Base-by-base conservation (phyloP, 495 filamentous ascomycete genomes). In the Polyplosphaeria fusca region DNA sequence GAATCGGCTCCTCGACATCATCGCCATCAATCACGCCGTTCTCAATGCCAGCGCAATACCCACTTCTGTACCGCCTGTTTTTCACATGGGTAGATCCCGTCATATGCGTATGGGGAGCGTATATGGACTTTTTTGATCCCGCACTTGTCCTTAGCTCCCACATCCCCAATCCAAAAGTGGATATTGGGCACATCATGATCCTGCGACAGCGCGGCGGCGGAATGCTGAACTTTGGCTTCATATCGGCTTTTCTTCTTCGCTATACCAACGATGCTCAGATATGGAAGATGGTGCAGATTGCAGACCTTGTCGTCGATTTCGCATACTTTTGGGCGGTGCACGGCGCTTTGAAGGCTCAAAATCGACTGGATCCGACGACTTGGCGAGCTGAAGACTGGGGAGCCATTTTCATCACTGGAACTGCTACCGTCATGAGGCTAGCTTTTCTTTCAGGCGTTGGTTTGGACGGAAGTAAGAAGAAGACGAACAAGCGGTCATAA, bases 11-110 rank as follows among this genome's bases (percentile, higher is more conserved):
- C 26, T 5, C 14, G 7, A 16, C 24, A 4, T 48, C 7, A 23
- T 11, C 45, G 19, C 24, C 45, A 2, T 18, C 26, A 28, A 23
- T 5, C 50, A 43, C 27, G 24, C 14, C 38, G 7, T n/a, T n/a
- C 32, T 13, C 24, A 16, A 9, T 23, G 13, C 16, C 32, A 20
- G 23, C 38, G 24, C 14, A 14, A 2, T 27, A 7, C 27, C 41
- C 22, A 13, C 5, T 27, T 7, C 48, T 40, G 42, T 56, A 56
- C 41, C 55, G 47, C 41, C 14, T 64, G 28, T 64, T 66, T 52
- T 66, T 68, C 47, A 57, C 56, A 1, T 66, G 59, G 43, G 13
- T 66, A 42, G 66, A 66, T 38, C 66, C 66, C 19, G 23, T 68
- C 37, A 51, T 68, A 40, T 54, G 56, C 53, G n/a, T 64, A 22